Conservation (phyloP, 495 filamentous ascomycete genomes). For the Extremus antarcticus region DNA sequence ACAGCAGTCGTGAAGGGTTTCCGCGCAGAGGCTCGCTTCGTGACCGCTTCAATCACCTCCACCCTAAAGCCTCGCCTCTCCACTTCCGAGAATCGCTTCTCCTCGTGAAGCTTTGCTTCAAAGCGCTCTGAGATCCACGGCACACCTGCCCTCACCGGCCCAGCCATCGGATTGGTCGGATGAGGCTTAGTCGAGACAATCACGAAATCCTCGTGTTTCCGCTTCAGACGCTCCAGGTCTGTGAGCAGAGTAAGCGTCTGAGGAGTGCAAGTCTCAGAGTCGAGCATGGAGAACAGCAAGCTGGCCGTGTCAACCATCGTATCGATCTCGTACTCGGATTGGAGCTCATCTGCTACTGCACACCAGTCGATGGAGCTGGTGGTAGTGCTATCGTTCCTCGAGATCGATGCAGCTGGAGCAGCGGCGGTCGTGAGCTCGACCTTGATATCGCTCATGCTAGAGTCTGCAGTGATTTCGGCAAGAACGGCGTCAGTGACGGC, state of each 20-base stretch:
- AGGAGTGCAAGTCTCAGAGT: conserved; percentile 6
- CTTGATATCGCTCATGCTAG: not conserved
- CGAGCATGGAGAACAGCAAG: not conserved
- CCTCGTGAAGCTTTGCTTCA: not conserved
- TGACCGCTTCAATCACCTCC: not conserved
- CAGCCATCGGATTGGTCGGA: not conserved
- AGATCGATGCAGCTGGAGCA: not conserved
- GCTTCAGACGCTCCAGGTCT: conserved; percentile 11
- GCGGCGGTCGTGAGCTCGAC: conserved; percentile 2
- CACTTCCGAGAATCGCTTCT: not conserved
- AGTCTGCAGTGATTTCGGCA: not conserved
- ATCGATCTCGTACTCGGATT: not conserved
- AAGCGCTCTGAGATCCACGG: not conserved
- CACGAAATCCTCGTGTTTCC: conserved; percentile 12
- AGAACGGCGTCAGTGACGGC: conserved; percentile 8
- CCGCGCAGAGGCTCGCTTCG: not conserved
- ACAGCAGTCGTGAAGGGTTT: not conserved
- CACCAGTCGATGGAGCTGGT: conserved; percentile 10
- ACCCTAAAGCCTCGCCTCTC: not conserved
- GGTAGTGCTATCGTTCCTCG: not conserved
- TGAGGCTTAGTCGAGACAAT: conserved; percentile 1
- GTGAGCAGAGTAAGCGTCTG: conserved; percentile 13
- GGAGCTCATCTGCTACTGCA: conserved; percentile 9
- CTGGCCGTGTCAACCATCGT: conserved; percentile 5
- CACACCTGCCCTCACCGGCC: not conserved